Percentiles rank a stretch among this genome's conserved stretches.
phyloP scores from a whole-genome alignment of 1,284 basidiomycete genomes.

The Ceratobasidium sp. region DNA sequence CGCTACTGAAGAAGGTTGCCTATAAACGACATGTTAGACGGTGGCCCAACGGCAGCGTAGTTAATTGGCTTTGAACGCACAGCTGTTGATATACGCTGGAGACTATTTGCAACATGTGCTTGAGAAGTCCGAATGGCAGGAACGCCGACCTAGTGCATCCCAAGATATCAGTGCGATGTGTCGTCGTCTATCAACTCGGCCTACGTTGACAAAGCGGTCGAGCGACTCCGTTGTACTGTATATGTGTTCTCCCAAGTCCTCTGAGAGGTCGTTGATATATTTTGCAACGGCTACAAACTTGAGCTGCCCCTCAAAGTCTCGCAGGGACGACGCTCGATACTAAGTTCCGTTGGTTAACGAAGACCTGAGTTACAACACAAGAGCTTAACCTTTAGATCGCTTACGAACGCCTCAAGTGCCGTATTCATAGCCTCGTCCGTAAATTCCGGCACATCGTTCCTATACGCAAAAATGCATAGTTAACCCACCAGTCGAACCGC shows the following conservation, averaged over 20 bases:
- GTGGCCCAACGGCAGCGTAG: not conserved
- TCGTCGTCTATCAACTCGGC: constrained; percentile 53
- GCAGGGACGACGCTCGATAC: constrained; percentile 77
- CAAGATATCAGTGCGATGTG: constrained; percentile 10
- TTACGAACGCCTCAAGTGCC: constrained; percentile 70
- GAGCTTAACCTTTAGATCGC: constrained; percentile 67
- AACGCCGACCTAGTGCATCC: constrained; percentile 60
- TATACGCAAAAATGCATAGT: not conserved
- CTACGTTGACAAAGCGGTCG: constrained; percentile 75
- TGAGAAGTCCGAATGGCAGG: constrained; percentile 79
- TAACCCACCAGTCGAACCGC: not conserved
- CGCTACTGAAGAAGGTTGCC: constrained; percentile 80
- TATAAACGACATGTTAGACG: not conserved
- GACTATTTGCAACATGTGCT: constrained; percentile 72
- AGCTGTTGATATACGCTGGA: constrained; percentile 75
- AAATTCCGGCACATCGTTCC: constrained; percentile 52
- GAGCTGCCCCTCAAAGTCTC: constrained; percentile 73
- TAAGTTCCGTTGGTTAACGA: constrained; percentile 47
- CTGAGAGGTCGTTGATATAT: constrained; percentile 74
- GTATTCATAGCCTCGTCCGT: constrained; percentile 71
- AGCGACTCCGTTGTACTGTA: constrained; percentile 71
- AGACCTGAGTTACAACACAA: not conserved
- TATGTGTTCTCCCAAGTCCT: constrained; percentile 73
- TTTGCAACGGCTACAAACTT: constrained; percentile 72
- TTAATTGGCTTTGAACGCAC: constrained; percentile 2